Percentiles rank a stretch among this genome's conserved stretches.
Conservation (phyloP, 2,329 filamentous ascomycete species). For the Mycosphaerelloides madeirae region DNA sequence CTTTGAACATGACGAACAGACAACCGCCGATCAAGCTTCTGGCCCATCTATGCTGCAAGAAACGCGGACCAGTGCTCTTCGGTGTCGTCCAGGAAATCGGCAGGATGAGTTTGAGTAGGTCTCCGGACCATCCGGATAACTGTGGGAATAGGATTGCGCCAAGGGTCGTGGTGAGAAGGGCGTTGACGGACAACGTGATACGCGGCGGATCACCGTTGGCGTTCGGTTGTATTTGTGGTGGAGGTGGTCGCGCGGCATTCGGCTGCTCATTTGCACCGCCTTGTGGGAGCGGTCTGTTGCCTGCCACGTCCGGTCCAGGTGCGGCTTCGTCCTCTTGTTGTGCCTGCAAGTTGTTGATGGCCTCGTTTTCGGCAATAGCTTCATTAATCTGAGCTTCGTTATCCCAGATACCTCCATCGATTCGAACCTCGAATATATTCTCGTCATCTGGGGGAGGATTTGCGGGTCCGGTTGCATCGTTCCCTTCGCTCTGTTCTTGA, state of each 20-base stretch:
- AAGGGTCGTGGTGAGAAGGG: conserved; percentile 67
- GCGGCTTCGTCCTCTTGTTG: conserved; percentile 42
- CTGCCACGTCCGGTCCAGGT: conserved; percentile 12
- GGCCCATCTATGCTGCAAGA: conserved; percentile 83
- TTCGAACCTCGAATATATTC: conserved; percentile 33
- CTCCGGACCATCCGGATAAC: conserved; percentile 40
- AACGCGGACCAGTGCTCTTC: conserved; percentile 15
- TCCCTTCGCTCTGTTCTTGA: conserved; percentile 25
- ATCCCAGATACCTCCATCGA: conserved; percentile 38
- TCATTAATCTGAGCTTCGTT: conserved; percentile 35
- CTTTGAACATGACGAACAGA: conserved; percentile 79
- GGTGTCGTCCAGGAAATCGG: neutral
- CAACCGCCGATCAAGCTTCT: conserved; percentile 84
- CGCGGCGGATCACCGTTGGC: conserved; percentile 12
- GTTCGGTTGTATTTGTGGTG: conserved; percentile 8
- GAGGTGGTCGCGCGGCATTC: neutral
- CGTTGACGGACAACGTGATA: conserved; percentile 32
- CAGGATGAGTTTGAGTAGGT: conserved; percentile 54
- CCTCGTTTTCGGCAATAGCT: conserved; percentile 9
- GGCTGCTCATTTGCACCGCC: conserved; percentile 5
- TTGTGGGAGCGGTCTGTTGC: conserved; percentile 11
- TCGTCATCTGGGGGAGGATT: conserved; percentile 21
- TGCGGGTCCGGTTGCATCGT: conserved; percentile 11
- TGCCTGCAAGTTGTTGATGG: conserved; percentile 21
- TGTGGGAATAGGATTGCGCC: conserved; percentile 69